Conservation (phyloP, 179 eudicot species). For the Nepenthes alata region DNA sequence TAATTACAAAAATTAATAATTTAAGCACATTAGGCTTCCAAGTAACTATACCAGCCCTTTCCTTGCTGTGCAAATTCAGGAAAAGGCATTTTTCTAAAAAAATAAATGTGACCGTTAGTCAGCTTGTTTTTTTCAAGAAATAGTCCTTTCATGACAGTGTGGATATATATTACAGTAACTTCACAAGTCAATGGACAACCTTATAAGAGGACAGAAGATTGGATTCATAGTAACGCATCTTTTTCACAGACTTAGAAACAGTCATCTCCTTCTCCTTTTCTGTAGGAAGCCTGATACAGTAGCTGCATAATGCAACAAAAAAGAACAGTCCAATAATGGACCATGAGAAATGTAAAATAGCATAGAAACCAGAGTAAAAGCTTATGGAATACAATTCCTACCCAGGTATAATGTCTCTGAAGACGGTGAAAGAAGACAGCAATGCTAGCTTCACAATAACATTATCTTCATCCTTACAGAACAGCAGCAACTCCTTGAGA, state of each 20-base stretch:
- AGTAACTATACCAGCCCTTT: no score
- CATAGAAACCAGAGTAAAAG: neutral
- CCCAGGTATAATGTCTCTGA: conserved; percentile 94
- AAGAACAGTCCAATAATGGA: neutral
- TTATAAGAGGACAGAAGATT: conserved; percentile 69
- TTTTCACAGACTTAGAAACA: conserved; percentile 69
- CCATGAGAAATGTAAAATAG: neutral
- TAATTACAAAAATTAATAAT: no score
- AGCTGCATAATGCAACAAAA: conserved; percentile 33
- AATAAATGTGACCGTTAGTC: no score
- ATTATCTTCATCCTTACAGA: conserved; percentile 55
- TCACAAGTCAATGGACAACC: conserved; percentile 31
- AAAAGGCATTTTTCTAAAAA: no score
- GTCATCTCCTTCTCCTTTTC: conserved; percentile 81
- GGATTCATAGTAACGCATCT: conserved; percentile 67
- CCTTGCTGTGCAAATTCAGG: no score
- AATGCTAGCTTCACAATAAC: conserved; percentile 48
- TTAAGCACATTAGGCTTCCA: no score
- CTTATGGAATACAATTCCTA: conserved; percentile 11
- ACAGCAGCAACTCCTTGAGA: conserved; percentile 65
- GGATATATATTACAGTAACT: neutral
- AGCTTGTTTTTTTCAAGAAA: no score
- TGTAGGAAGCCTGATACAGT: conserved; percentile 86
- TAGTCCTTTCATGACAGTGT: neutral
- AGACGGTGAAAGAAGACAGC: conserved; percentile 68